Percentiles rank a stretch among this genome's conserved stretches.
Conservation (phyloP, 257 asterid genomes). For the Nicotiana benthamiana region DNA sequence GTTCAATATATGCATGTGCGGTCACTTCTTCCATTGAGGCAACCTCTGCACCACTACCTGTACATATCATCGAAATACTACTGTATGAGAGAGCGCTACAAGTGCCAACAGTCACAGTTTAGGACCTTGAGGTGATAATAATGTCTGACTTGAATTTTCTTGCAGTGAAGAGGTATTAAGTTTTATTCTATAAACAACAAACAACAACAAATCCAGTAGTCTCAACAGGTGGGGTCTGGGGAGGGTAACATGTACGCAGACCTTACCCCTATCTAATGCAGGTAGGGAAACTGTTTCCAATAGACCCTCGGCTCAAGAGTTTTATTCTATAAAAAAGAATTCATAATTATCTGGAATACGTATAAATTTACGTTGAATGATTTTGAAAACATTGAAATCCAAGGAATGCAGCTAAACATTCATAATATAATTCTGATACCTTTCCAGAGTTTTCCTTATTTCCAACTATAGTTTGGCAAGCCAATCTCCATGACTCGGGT, state of each 20-base stretch:
- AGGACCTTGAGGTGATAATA: not conserved
- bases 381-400: not conserved
- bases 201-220: too few relatives aligned
- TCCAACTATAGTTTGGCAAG: slow-evolving; percentile 96
- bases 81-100: not conserved
- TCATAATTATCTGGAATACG: not conserved
- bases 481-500: slow-evolving; percentile 91
- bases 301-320: too few relatives aligned
- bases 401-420: not conserved
- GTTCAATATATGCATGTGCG: not conserved
- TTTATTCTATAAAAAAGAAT: not conserved
- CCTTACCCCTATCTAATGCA: too few relatives aligned
- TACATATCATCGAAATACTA: not conserved
- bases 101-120: not conserved
- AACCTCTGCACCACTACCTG: slow-evolving; percentile 80
- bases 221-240: too few relatives aligned
- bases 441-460: slow-evolving; percentile 89
- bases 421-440: slow-evolving; percentile 26
- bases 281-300: too few relatives aligned
- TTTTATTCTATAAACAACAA: not conserved
- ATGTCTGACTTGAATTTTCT: not conserved
- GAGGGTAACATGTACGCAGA: too few relatives aligned
- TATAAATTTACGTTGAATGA: not conserved
- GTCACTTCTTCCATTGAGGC: slow-evolving; percentile 78
- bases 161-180: not conserved